Conservation (phyloP, 2,329 filamentous ascomycete genomes). For the Xylaria sp. region DNA sequence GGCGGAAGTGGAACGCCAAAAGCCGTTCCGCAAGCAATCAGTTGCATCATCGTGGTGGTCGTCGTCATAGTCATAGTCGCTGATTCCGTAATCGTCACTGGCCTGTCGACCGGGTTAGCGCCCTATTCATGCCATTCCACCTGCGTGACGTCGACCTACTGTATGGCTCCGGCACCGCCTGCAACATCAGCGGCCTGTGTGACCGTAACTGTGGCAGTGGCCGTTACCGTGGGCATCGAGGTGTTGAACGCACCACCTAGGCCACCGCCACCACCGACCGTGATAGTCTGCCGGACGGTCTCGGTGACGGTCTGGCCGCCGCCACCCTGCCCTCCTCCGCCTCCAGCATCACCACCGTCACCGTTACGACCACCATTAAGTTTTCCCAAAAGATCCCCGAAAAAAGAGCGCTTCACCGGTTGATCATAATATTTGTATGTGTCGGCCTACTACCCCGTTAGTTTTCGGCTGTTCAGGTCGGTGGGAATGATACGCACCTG, state of each 20-base stretch:
- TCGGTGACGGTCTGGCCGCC: constrained; percentile 26
- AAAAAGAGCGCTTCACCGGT: constrained; percentile 27
- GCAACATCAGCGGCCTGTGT: constrained; percentile 47
- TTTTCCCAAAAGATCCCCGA: constrained; percentile 22
- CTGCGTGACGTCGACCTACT: constrained; percentile 29
- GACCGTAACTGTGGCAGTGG: constrained; percentile 49
- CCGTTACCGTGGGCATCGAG: constrained; percentile 27
- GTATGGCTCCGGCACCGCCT: not conserved
- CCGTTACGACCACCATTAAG: not conserved
- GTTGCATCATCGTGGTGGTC: constrained; percentile 46
- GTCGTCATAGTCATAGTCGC: constrained; percentile 46
- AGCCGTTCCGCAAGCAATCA: constrained; percentile 46
- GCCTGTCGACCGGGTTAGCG: constrained; percentile 22
- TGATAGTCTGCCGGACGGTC: constrained; percentile 36
- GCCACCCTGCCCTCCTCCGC: not conserved
- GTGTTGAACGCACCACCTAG: constrained; percentile 20
- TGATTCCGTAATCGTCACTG: constrained; percentile 41
- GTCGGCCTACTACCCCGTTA: constrained; percentile 27
- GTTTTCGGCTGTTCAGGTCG: not conserved
- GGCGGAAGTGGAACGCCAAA: constrained; percentile 40
- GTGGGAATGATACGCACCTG: constrained; percentile 29
- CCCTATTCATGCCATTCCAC: not conserved
- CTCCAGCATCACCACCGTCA: not conserved
- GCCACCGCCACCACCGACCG: constrained; percentile 28
- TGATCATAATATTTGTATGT: constrained; percentile 22